Percentiles rank a stretch among this genome's conserved stretches.
Evolutionary conservation across 768 basidiomycete species (phyloP).

Genomic region (Podaxis rugospora): DNA sequence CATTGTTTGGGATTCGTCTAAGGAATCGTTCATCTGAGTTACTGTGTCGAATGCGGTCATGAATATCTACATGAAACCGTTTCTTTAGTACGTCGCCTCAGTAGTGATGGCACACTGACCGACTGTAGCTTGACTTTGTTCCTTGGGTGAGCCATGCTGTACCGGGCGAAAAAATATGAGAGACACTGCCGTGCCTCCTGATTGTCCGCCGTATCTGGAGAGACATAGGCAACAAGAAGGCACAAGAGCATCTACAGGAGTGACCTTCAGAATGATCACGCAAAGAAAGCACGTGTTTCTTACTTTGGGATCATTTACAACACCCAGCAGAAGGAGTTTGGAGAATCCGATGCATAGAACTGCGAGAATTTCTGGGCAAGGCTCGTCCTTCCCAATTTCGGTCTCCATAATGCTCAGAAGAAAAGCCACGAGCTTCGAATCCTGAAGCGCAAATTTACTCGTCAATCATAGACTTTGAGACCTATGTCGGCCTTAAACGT

Average conservation of each 20-base stretch:
- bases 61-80: conserved; percentile 49
- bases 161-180: conserved; percentile 93
- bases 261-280: background rate
- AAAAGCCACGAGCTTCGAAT: conserved; percentile 39
- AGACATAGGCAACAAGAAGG: conserved; percentile 65
- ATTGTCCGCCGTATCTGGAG: conserved; percentile 80
- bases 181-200: conserved; percentile 88
- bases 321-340: conserved; percentile 85
- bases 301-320: conserved; percentile 76
- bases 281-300: conserved; percentile 11
- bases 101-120: conserved; percentile 24
- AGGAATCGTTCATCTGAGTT: conserved; percentile 49
- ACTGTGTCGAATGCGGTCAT: conserved; percentile 63
- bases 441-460: conserved; percentile 19
- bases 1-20: conserved; percentile 74
- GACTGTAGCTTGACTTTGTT: conserved; percentile 70
- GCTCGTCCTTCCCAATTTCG: conserved; percentile 56
- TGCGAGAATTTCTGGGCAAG: conserved; percentile 71
- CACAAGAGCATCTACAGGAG: conserved; percentile 32
- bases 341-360: conserved; percentile 79
- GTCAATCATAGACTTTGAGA: background rate
- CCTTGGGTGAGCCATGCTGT: conserved; percentile 76
- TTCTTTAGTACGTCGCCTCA: background rate
- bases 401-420: conserved; percentile 23
- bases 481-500: conserved; percentile 11